These are phyloP conservation scores for Fusarium pilosicola DNA, from an alignment of 2,329 filamentous ascomycete species.

Conservation along the genomic window DNA sequence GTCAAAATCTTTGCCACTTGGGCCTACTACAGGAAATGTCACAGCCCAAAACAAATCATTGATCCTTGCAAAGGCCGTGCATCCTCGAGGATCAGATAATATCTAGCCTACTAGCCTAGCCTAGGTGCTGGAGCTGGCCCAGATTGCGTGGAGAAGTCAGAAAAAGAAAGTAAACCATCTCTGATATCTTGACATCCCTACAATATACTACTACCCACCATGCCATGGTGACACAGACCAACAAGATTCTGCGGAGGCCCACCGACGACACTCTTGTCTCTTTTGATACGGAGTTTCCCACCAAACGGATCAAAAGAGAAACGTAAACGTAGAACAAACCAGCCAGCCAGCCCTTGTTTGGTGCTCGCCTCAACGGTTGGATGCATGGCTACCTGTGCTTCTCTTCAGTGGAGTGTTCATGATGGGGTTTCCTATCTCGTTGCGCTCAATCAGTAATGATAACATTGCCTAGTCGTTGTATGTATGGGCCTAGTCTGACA, in stretches of 20 bases:
- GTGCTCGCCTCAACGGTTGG: background rate
- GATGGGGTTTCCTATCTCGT: constrained; percentile 17
- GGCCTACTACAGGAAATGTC: background rate
- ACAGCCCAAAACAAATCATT: background rate
- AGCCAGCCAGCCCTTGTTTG: background rate
- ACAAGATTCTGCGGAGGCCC: background rate
- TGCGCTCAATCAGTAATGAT: background rate
- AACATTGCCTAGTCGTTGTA: background rate
- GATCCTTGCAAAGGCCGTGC: background rate
- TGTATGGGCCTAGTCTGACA: background rate
- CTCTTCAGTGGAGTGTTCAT: background rate
- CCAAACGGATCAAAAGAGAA: background rate
- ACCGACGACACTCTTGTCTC: background rate
- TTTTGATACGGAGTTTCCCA: background rate
- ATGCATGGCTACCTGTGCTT: background rate
- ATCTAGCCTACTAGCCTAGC: background rate
- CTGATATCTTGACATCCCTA: background rate
- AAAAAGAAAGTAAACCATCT: background rate
- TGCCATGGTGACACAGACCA: background rate
- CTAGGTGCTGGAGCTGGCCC: background rate
- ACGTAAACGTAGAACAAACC: background rate
- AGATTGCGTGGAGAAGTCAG: background rate
- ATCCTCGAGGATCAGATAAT: background rate
- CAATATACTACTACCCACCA: background rate
- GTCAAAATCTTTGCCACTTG: background rate